These are phyloP conservation scores for Fraxinus sp. DNA, from an alignment of 305 asterid species.

Conservation along the genomic window DNA sequence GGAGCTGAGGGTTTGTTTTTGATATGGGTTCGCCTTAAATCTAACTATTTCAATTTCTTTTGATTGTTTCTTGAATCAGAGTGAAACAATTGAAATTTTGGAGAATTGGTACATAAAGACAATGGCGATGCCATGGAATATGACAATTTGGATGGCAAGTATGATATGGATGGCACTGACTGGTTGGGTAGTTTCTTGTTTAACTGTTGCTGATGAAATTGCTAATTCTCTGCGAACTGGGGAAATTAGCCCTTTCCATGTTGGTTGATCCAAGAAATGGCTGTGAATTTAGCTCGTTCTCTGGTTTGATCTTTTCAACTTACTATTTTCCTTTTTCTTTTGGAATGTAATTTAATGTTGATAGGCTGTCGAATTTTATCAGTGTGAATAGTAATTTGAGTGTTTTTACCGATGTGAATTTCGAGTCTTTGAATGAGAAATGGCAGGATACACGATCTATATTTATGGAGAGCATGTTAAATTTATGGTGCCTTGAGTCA, in stretches of 20 bases:
- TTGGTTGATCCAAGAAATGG: constrained; percentile 34
- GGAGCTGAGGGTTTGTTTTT: not conserved
- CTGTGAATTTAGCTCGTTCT: constrained; percentile 11
- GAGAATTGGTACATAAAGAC: not conserved
- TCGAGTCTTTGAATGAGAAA: constrained; percentile 8
- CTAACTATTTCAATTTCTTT: not conserved
- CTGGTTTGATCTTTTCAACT: constrained; percentile 23
- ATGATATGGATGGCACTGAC: constrained; percentile 70
- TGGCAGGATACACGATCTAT: not conserved
- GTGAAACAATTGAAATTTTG: constrained; percentile 1
- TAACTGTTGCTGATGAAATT: constrained; percentile 73
- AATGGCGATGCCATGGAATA: constrained; percentile 82
- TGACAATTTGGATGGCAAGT: constrained; percentile 55
- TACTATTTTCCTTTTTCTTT: not conserved
- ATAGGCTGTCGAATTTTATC: not conserved
- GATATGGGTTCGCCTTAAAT: not conserved
- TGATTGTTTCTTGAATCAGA: not conserved
- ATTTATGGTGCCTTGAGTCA: not conserved
- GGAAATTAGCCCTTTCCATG: constrained; percentile 57
- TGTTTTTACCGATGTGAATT: constrained; percentile 9
- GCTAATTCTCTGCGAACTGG: constrained; percentile 58
- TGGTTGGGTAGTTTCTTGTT: constrained; percentile 68
- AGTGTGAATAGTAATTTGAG: constrained; percentile 14
- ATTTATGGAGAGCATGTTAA: not conserved
- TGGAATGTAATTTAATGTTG: constrained; percentile 10